Evolutionary conservation across 495 filamentous ascomycete species (phyloP), one percentile per base, ranked within the genome.

Genomic region (Penicillium bialowiezense): DNA sequence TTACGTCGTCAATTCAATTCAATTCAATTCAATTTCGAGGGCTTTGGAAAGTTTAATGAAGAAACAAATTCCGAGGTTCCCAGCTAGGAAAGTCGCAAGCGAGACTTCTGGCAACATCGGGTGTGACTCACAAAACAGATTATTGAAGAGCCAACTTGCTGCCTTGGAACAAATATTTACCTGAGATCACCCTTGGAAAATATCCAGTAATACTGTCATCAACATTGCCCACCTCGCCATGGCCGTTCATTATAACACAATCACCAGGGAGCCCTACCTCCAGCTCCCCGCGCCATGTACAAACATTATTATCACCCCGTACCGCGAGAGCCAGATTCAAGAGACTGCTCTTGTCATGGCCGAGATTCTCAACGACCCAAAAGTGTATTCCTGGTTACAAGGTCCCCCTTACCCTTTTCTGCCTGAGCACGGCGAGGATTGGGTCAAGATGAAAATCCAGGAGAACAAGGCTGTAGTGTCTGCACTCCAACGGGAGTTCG

Each of bases 221-320:
- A n/a, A n/a, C n/a, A n/a, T n/a, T n/a, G n/a, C n/a, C n/a, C n/a
- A n/a, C n/a, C n/a, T n/a, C n/a, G n/a, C n/a, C n/a, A 58, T 59
- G 56, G 41, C 31, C 2, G 28, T 62, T 23, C 44, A 51, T 14
- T 46, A 48, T 31, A 58, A 61, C 21, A 29, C 46, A 1, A 8
- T 20, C 39, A 62, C 52, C 0, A 47, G 41, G 20, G 62, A 65
- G 29, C 57, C 60, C 5, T 65, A 65, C 40, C 50, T 65, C 28
- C 60, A 55, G 21, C 55, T 65, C 14, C 52, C 49, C n/a, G 41
- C 52, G 7, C 62, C 62, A 14, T 50, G 48, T 19, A 33, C 49
- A 10, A 48, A 65, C 31, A 65, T 65, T n/a, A 60, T 65, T 44
- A 50, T 67, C 50, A 67, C 64, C 20, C 56, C 59, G n/a, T 56